These are phyloP conservation scores for Irpex rosettiformis DNA, from an alignment of 1,284 basidiomycete species.

Conservation along the genomic window DNA sequence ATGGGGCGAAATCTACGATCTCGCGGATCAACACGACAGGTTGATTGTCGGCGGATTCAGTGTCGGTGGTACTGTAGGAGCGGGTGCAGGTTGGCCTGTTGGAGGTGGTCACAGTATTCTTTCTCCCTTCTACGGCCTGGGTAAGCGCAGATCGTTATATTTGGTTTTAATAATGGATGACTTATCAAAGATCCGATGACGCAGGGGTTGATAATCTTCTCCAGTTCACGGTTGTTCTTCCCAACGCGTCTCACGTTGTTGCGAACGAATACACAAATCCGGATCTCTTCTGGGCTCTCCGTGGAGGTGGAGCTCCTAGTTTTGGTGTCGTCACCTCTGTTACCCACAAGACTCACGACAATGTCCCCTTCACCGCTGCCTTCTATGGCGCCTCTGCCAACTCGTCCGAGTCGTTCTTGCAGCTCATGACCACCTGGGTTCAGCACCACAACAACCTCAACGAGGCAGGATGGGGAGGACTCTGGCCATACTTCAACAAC, in stretches of 20 bases:
- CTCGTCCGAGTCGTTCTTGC: neutral
- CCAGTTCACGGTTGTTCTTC: constrained; percentile 36
- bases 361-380: constrained; percentile 26
- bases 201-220: constrained; percentile 38
- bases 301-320: constrained; percentile 46
- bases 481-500: neutral
- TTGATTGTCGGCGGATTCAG: neutral
- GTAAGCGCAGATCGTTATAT: too few species aligned
- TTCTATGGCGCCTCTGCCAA: constrained; percentile 22
- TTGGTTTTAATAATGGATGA: too few species aligned
- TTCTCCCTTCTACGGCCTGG: constrained; percentile 27
- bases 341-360: constrained; percentile 37
- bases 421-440: constrained; percentile 19
- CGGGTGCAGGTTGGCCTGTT: neutral
- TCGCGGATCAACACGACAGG: neutral
- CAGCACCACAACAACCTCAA: constrained; percentile 20
- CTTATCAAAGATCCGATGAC: too few species aligned
- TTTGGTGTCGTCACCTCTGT: constrained; percentile 28
- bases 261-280: constrained; percentile 34
- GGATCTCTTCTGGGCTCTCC: constrained; percentile 48
- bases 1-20: neutral
- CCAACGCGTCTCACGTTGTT: constrained; percentile 32
- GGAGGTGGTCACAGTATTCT: constrained; percentile 51
- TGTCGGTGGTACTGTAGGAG: neutral
- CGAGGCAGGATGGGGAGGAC: constrained; percentile 19